Base-by-base conservation (phyloP, 108 stramenopile species). In the Conticribra weissflogii region DNA sequence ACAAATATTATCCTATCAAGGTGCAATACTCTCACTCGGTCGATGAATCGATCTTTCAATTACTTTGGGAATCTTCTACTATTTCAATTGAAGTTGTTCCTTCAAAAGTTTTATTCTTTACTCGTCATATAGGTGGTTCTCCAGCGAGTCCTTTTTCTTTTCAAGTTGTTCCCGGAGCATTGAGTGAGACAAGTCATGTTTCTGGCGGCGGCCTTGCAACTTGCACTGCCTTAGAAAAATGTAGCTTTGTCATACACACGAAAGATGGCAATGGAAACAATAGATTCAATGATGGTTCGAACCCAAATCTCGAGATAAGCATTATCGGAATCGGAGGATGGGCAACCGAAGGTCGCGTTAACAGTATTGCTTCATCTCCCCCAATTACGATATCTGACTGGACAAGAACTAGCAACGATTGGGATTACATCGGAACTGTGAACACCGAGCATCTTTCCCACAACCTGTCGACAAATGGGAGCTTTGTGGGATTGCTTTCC, bases 241-340 rank as follows among this genome's bases (percentile, higher is more conserved):
- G 87, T 57, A 55, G 56, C 0, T 91, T 95, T 66, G 71, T 71
- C 5, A 74, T 95, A 22, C 72, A 76, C 23, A 68, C 88, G 14
- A 71, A 76, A 47, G 93, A 95, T 60, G 12, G 57, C 3, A 34
- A 62, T 29, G 68, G 59, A 15, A 95, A 92, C 70, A 73, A 63
- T 49, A 85, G 83, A 3, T 87, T 73, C 59, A 87, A 86, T 36
- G 66, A 67, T 31, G 93, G 88, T 15, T 33, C 64, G 0, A 83
- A 87, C 50, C 61, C 76, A 12, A 46, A 47, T 12, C 85, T 86
- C 63, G 57, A 77, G 18, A 68, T 92, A 16, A 53, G 68, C 1
- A 81, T 95, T 4, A 55, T 68, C 51, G 93, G 91, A 5, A 62
- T 54, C n/a, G 83, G n/a, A 16, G 91, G 75, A 30, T 94, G 91